Percentiles rank a stretch among this genome's conserved stretches.
These are phyloP conservation scores for Ascoidea tarda DNA, from an alignment of 805 yeast genomes.

Conservation along the genomic window DNA sequence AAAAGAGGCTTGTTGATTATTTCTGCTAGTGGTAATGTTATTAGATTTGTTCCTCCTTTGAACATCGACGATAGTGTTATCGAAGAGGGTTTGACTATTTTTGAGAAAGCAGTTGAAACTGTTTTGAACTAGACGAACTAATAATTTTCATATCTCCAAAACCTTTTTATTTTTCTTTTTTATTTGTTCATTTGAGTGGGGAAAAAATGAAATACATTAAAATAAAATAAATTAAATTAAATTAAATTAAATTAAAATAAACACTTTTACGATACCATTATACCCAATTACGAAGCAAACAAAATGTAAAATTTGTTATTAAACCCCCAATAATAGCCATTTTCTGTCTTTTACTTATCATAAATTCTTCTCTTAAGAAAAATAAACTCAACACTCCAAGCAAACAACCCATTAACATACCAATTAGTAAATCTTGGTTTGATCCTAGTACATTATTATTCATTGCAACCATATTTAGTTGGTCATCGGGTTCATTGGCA, in stretches of 20 bases:
- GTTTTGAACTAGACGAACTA: constrained; percentile 8
- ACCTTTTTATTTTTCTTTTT: too few species aligned
- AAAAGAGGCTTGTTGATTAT: constrained; percentile 73
- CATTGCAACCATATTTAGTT: constrained; percentile 26
- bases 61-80: constrained; percentile 63
- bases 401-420: constrained; percentile 59
- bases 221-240: too few species aligned
- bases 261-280: not conserved
- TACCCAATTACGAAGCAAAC: constrained; percentile 28
- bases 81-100: constrained; percentile 55
- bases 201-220: too few species aligned
- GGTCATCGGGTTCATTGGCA: constrained; percentile 33
- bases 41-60: constrained; percentile 87
- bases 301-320: constrained; percentile 52
- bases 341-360: constrained; percentile 41
- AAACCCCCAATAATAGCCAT: constrained; percentile 66
- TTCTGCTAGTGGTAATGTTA: constrained; percentile 84
- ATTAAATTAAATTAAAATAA: too few species aligned
- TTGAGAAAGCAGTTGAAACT: constrained; percentile 38
- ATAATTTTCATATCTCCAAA: too few species aligned
- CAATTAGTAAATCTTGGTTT: constrained; percentile 56
- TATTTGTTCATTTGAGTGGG: too few species aligned
- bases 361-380: constrained; percentile 39
- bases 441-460: constrained; percentile 17
- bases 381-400: constrained; percentile 63